Evolutionary conservation across 2,329 filamentous ascomycete species (phyloP), one percentile per base, ranked within the genome.

Genomic region (Fusarium sp.): DNA sequence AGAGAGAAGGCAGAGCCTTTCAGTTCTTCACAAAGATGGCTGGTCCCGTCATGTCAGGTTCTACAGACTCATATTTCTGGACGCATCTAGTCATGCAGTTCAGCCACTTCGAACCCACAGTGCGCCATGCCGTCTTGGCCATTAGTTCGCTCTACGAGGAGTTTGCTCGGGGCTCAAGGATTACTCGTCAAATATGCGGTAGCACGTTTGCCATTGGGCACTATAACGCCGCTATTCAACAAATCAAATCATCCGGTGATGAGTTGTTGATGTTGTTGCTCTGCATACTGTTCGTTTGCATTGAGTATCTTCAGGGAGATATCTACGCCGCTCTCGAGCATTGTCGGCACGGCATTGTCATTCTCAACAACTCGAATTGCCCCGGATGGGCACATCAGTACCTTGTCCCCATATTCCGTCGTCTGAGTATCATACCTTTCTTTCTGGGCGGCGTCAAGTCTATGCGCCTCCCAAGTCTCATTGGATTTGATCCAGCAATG

Each of bases 41-140:
- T 0, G 69, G 73, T 1, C 72, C 73, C 1, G 65, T 62, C 0
- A 50, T 75, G 1, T 66, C 73, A 2, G 69, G 72, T 0, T 52
- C 72, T 10, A 67, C 70, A 0, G 72, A 75, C n/a, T 58, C 69
- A 3, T 72, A 72, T 25, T 75, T 75, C 50, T 75, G 73, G 73
- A 75, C 72, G 1, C 69, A 68, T 43, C 61, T 73, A 4, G 73
- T 75, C 5, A 75, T 75, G 73, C 72, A 71, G 45, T 75, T 75
- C 20, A 70, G 73, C 41, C 56, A 72, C 61, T 75, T 68, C 4
- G 64, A 72, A 37, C 69, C 73, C 0, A 62, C 69, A 0, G 63
- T 75, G 10, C 66, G 66, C 0, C 72, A 75, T 25, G 67, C 73
- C 9, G 64, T 75, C 16, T 39, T 75, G 8, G 71, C 73, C 0